phyloP scores from a whole-genome alignment of 805 yeast genomes.

The Spathaspora sp. region DNA sequence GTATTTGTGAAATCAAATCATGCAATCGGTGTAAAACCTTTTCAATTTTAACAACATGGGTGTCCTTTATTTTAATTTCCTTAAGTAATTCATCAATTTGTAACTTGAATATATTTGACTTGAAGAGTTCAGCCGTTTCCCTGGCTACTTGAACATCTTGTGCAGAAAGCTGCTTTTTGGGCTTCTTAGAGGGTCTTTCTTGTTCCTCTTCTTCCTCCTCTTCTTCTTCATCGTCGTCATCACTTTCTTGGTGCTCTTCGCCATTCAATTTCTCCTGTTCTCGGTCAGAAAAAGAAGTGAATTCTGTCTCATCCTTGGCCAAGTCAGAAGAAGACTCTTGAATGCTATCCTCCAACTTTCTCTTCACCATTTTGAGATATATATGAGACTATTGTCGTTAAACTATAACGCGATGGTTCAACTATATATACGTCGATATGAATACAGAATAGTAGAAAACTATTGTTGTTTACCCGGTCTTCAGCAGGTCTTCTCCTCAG shows the following conservation, averaged over 20 bases:
- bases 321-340: neutral
- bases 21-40: conserved; percentile 72
- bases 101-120: conserved; percentile 90
- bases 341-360: conserved; percentile 16
- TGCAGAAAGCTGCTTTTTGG: conserved; percentile 47
- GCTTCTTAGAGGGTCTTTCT: conserved; percentile 29
- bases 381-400: neutral
- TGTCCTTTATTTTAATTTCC: conserved; percentile 74
- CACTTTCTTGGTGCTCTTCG: conserved; percentile 21
- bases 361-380: conserved; percentile 18
- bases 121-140: conserved; percentile 91
- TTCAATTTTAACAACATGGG: conserved; percentile 63
- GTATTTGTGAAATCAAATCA: conserved; percentile 61
- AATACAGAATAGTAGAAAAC: neutral
- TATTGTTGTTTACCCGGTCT: neutral
- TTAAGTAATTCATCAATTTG: conserved; percentile 88
- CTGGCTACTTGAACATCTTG: conserved; percentile 89
- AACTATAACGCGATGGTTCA: neutral
- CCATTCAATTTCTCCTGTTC: conserved; percentile 13
- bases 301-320: conserved; percentile 8
- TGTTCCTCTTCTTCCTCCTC: conserved; percentile 10
- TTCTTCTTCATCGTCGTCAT: conserved; percentile 9
- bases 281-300: conserved; percentile 4
- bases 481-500: neutral
- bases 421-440: neutral